Base-by-base conservation (phyloP, 1,284 basidiomycete genomes). In the Melampsora larici-populina region DNA sequence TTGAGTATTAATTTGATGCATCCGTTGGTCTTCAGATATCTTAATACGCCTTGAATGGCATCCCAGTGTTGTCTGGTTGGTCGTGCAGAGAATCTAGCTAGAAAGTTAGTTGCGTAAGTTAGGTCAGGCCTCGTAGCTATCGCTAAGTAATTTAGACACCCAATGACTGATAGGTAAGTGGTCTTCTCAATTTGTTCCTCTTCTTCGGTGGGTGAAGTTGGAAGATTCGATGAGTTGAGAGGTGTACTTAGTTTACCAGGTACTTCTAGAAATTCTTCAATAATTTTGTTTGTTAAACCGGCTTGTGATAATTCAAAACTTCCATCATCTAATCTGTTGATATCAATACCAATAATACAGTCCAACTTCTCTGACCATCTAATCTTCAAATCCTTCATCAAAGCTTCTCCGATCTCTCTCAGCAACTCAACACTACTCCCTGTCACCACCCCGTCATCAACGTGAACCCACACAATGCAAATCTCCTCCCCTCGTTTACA, bases 121-220 rank as follows among this genome's bases (percentile, higher is more conserved):
- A 70, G 17, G 33, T 70, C 24, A 11, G 69, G 69, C 8, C 69
- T 26, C 11, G 51, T 60, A 6, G 49, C 69, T 2, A 70, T 49
- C 15, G 69, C 69, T 5, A 70, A 18, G 51, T 70, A 70, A 33
- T 70, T 70, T n/a, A 70, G 49, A 36, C 26, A 70, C 9, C 69
- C 55, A 36, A 70, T 70, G 17, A 58, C 33, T 13, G 51, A 70
- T 70, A 58, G 69, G 43, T 29, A 70, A 5, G 7, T 1, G 0
- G 24, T 70, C 36, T 9, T 36, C 3, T 36, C 36, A 9, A 36
- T 9, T 3, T 3, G 36, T 36, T 36, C 36, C 9, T 36, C 36
- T 3, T 36, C 36, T 3, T 36, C 36, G 9, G 36, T 36, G 5
- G 36, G 36, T 36, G 36, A 36, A 9, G 36, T 36, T 4, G 36